Evolutionary conservation across 2,329 filamentous ascomycete species (phyloP), one percentile per base, ranked within the genome.

Genomic region (Ascochyta viciae-villosae): DNA sequence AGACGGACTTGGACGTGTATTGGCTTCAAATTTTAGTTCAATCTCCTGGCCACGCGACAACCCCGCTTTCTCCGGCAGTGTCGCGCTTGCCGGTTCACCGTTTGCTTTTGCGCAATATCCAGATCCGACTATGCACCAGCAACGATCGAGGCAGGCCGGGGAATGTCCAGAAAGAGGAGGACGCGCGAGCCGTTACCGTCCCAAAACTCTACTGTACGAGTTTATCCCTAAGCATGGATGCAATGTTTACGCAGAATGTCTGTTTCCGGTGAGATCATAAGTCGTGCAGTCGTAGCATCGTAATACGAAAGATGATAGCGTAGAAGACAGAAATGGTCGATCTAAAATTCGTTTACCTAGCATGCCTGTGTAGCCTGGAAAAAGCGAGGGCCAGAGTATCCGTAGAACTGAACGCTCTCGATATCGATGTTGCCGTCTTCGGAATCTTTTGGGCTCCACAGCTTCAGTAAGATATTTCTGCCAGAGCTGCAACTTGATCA

Each of bases 341-440:
- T 15, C 15, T 16, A 3, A n/a, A 43, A 33, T 12, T 27, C 4
- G 3, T n/a, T 15, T 22, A 9, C 46, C 47, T 57, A 73, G 38
- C 71, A 62, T n/a, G 61, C 55, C 40, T 89, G 82, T 26, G 88
- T 77, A 3, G 88, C 85, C 7, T 91, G 91, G 68, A 96, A 95
- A 74, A 88, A 96, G 57, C 93, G 85, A 9, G 91, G 90, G 4
- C 94, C 94, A 0, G 91, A 90, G 76, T 88, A 97, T 0, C 94
- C 94, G 68, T 90, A 88, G 1, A 88, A 90, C 54, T 92, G 84
- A 23, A 97, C 88, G 41, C 89, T 91, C 74, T 96, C 90, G 35
- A 98, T 92, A 71, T 96, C 92, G 61, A 97, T 96, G 67, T 96
- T 96, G 4, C 85, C 82, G 43, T 88, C 86, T 48, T 52, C 48